phyloP scores from a whole-genome alignment of 2,329 filamentous ascomycete species.

The Pseudophaeomoniella oleicola region DNA sequence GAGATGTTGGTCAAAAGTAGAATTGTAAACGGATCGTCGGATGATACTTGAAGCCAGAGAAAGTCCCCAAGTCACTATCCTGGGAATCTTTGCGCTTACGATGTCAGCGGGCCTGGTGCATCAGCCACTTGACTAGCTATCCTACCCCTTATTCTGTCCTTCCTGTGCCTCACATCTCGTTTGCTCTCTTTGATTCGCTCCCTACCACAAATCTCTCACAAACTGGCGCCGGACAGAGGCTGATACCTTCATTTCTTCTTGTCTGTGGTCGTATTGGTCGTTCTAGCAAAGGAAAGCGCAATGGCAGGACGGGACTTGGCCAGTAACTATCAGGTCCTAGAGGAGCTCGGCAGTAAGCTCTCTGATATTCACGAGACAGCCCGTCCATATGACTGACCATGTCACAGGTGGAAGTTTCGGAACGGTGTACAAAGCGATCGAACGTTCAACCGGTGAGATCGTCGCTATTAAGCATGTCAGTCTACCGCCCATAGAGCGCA shows the following conservation, averaged over 20 bases:
- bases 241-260: background rate
- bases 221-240: conserved; percentile 2
- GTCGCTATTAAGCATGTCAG: conserved; percentile 94
- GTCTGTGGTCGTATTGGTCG: background rate
- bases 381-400: conserved; percentile 6
- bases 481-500: conserved; percentile 6
- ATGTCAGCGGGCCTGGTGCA: background rate
- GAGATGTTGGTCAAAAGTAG: background rate
- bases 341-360: conserved; percentile 82
- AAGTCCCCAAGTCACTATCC: background rate
- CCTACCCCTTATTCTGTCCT: background rate
- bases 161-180: background rate
- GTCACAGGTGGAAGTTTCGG: conserved; percentile 78
- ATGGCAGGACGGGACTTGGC: conserved; percentile 45
- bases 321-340: conserved; percentile 81
- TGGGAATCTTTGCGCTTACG: background rate
- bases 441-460: conserved; percentile 76
- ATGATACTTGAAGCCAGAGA: background rate
- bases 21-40: background rate
- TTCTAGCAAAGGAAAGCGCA: background rate
- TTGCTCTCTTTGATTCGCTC: background rate
- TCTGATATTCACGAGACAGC: conserved; percentile 1
- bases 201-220: background rate
- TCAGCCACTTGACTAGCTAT: background rate
- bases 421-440: conserved; percentile 91